Base-by-base conservation (phyloP, 2,329 filamentous ascomycete species). In the Rachicladosporium sp. region DNA sequence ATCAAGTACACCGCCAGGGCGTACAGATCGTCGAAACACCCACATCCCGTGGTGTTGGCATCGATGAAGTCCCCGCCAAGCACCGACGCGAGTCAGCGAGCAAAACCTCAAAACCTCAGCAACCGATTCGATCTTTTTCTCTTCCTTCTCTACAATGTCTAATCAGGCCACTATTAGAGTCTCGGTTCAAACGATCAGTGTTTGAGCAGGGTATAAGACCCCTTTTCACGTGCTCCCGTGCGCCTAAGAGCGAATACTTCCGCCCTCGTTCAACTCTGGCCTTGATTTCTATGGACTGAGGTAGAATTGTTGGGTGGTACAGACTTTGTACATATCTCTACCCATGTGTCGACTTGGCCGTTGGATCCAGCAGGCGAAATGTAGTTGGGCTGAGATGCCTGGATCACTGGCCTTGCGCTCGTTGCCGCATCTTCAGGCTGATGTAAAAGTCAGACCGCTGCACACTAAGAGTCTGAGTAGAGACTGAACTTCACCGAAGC, bases 161-260 rank as follows among this genome's bases (percentile, higher is more conserved):
- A 60, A 50, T 36, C 78, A 80, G 86, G 80, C 82, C 80, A 77
- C 83, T 84, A 83, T 89, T 96, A 96, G 91, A 98, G 91, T 98
- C 91, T 93, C 89, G 88, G 82, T 82, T 78, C 78, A 83, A 78
- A 82, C 77, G 50, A 64, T 88, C 84, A 85, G 74, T 96, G 76
- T 82, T 86, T 87, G 78, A 83, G 85, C 83, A 93, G 85, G 76
- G 80, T 78, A 71, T 64, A 50, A 45, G 71, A 67, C 80, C 70
- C 74, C 83, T 88, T 82, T 45, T 68, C 69, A 84, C 88, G 89
- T 85, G 91, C 91, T 98, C 87, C 88, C 85, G 87, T 83, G 73
- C 15, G 83, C 82, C 89, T 82, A 85, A 93, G 84, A 82, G 61
- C 70, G 43, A 76, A 69, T 64, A 65, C 68, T 69, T 71, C 15